A percentile compares a stretch with the other conserved stretches of the same genome.
Conservation (phyloP, 495 filamentous ascomycete genomes). For the Pseudotulostoma volvatum region DNA sequence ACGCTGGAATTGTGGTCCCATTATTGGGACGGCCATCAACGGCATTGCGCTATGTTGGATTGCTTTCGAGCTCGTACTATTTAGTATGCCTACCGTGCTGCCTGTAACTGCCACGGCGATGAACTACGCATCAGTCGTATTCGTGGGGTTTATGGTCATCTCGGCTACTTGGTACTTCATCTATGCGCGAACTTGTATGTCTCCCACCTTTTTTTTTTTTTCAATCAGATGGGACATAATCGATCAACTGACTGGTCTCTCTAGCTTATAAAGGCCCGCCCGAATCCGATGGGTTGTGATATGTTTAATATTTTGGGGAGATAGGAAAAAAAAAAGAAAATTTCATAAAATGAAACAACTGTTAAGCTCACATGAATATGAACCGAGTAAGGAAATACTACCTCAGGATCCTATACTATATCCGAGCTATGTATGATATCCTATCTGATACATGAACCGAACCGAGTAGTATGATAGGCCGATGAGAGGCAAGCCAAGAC, state of each 20-base stretch:
- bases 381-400: too few relatives aligned
- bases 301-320: not conserved
- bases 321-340: not conserved
- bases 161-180: conserved; percentile 27
- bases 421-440: too few relatives aligned
- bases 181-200: conserved; percentile 31
- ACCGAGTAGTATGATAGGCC: too few relatives aligned
- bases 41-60: conserved; percentile 43
- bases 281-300: conserved; percentile 22
- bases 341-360: not conserved
- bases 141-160: conserved; percentile 36
- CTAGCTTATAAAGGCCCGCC: conserved; percentile 33
- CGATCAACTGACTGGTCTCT: conserved; percentile 4
- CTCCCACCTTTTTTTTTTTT: conserved; percentile 3
- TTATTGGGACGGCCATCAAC: conserved; percentile 40
- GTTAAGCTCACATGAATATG: too few relatives aligned
- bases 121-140: conserved; percentile 50
- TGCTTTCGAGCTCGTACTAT: conserved; percentile 40
- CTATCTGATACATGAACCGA: too few relatives aligned
- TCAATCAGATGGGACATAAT: too few relatives aligned
- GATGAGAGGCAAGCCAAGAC: too few relatives aligned
- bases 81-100: conserved; percentile 34
- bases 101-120: conserved; percentile 33
- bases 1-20: conserved; percentile 37
- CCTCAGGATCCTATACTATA: too few relatives aligned